These are phyloP conservation scores for Penicillium rolfsii DNA, from an alignment of 2,329 filamentous ascomycete species.

Conservation along the genomic window DNA sequence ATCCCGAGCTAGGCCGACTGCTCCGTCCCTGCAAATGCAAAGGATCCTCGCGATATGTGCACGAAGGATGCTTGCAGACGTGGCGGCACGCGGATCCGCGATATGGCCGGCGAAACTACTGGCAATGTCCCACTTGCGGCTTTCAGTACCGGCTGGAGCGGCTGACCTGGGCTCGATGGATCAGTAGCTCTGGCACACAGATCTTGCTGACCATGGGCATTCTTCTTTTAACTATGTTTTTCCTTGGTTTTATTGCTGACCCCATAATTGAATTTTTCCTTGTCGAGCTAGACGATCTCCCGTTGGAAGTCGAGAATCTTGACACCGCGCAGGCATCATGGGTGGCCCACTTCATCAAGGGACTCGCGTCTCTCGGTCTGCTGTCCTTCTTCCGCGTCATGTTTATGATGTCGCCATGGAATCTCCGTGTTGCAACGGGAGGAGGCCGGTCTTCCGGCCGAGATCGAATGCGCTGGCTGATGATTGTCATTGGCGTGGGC, in stretches of 20 bases:
- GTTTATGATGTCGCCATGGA: constrained; percentile 71
- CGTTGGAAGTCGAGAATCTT: constrained; percentile 46
- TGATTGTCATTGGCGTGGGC: constrained; percentile 76
- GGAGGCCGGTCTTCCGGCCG: constrained; percentile 63
- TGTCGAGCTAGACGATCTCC: constrained; percentile 70
- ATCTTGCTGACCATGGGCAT: constrained; percentile 71
- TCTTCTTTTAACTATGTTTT: constrained; percentile 72
- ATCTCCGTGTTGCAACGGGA: constrained; percentile 60
- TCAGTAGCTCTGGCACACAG: constrained; percentile 69
- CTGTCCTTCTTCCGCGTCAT: constrained; percentile 83
- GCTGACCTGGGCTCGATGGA: constrained; percentile 71
- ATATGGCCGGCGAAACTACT: constrained; percentile 70
- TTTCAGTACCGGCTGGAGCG: constrained; percentile 81
- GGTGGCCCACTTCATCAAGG: constrained; percentile 84
- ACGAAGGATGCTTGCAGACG: constrained; percentile 81
- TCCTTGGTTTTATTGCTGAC: constrained; percentile 89
- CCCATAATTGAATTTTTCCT: constrained; percentile 88
- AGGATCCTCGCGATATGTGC: constrained; percentile 89
- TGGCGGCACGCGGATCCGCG: constrained; percentile 78
- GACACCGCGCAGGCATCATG: constrained; percentile 64
- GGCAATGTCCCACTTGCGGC: constrained; percentile 83
- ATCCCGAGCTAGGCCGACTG: constrained; percentile 73
- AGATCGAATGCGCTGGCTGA: constrained; percentile 74
- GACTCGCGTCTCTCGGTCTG: constrained; percentile 84
- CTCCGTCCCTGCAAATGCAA: constrained; percentile 92